Percentiles rank a stretch among this genome's conserved stretches.
These are phyloP conservation scores for Aspergillus sp. DNA, from an alignment of 2,329 filamentous ascomycete genomes.

Conservation along the genomic window DNA sequence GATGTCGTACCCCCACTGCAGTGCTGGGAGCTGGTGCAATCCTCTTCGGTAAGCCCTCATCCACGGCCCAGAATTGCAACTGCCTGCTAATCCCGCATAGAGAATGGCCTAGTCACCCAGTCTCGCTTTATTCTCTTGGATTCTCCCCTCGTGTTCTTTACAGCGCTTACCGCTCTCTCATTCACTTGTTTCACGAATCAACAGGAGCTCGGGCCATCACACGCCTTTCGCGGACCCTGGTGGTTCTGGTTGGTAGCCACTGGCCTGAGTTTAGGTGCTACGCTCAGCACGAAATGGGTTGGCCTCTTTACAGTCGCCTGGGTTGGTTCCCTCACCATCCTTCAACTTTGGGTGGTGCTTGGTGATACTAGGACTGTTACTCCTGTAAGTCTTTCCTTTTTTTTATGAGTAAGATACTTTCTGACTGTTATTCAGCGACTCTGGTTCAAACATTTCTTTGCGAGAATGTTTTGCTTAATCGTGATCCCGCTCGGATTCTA, in stretches of 20 bases:
- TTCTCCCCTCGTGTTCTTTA: constrained; percentile 90
- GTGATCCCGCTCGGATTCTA: constrained; percentile 89
- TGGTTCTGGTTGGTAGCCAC: constrained; percentile 96
- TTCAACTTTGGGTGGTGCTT: constrained; percentile 94
- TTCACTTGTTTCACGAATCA: constrained; percentile 96
- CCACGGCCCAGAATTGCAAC: not conserved
- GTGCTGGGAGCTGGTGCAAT: constrained; percentile 82
- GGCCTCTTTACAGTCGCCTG: constrained; percentile 98
- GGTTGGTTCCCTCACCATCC: constrained; percentile 86
- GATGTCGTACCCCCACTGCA: constrained; percentile 85
- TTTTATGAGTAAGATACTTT: not conserved
- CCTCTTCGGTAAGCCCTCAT: constrained; percentile 73
- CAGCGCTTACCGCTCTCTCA: constrained; percentile 84
- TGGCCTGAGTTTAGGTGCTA: constrained; percentile 85
- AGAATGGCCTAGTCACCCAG: constrained; percentile 94
- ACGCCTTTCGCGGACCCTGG: constrained; percentile 88
- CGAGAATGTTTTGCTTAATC: constrained; percentile 87
- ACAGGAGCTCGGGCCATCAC: constrained; percentile 86
- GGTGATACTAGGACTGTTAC: constrained; percentile 87
- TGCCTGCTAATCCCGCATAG: constrained; percentile 51
- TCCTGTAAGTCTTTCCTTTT: constrained; percentile 56
- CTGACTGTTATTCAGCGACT: constrained; percentile 59
- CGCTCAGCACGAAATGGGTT: constrained; percentile 97
- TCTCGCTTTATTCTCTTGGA: constrained; percentile 95
- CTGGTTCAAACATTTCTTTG: constrained; percentile 93